Conservation (phyloP, 176 grass and related monocot species). For the Phoenix roebelenii region DNA sequence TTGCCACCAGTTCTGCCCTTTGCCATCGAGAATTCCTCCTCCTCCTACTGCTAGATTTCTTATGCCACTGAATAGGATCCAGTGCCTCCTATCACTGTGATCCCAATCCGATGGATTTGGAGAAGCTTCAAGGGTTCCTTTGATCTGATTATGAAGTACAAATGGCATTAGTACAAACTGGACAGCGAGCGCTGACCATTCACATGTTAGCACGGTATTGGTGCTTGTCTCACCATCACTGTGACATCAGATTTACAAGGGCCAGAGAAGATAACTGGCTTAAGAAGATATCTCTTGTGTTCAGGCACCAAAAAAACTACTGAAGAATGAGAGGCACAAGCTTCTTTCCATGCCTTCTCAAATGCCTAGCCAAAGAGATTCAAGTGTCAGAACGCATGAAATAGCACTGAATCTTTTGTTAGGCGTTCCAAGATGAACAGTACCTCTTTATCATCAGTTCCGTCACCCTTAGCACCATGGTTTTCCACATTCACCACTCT, state of each 20-base stretch:
- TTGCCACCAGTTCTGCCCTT: slow-evolving; percentile 64
- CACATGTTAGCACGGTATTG: too few relatives aligned
- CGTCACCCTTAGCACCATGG: slow-evolving; percentile 26
- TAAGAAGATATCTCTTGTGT: slow-evolving; percentile 40
- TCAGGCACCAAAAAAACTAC: slow-evolving; percentile 22
- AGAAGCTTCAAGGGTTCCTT: slow-evolving; percentile 55
- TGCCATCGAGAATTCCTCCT: slow-evolving; percentile 53
- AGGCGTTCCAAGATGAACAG: background rate
- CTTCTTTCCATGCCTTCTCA: slow-evolving; percentile 43
- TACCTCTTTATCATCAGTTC: slow-evolving; percentile 40
- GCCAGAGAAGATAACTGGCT: slow-evolving; percentile 46
- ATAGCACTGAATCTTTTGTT: background rate
- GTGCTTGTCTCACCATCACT: slow-evolving; percentile 30
- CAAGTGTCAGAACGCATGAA: background rate
- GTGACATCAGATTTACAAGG: slow-evolving; percentile 50
- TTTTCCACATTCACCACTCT: slow-evolving; percentile 40
- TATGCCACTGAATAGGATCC: slow-evolving; percentile 51
- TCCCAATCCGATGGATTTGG: slow-evolving; percentile 41
- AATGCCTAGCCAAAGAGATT: slow-evolving; percentile 36
- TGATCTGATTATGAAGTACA: slow-evolving; percentile 29
- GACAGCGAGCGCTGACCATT: too few relatives aligned
- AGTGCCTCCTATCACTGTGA: slow-evolving; percentile 7
- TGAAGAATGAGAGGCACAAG: slow-evolving; percentile 23
- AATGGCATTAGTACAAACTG: too few relatives aligned
- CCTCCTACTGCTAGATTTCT: slow-evolving; percentile 34